phyloP scores from a whole-genome alignment of 495 filamentous ascomycete genomes.

The Tuber aestivum region DNA sequence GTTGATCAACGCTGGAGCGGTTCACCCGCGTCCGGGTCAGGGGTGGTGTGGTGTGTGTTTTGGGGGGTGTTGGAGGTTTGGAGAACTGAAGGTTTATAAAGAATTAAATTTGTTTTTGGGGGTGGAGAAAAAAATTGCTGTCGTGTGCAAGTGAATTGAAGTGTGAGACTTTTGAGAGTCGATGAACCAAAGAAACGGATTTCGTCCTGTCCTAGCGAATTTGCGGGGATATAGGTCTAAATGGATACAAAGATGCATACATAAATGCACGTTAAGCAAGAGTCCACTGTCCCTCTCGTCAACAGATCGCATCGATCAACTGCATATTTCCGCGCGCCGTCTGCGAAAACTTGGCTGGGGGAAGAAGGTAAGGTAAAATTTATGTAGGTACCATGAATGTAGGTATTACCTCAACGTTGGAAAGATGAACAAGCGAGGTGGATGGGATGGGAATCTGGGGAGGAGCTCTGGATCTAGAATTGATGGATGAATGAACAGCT shows the following conservation, averaged over 20 bases:
- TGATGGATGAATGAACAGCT: background rate
- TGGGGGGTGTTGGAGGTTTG: background rate
- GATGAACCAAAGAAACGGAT: background rate
- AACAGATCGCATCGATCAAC: slow-evolving; percentile 5
- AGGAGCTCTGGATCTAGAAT: background rate
- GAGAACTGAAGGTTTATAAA: background rate
- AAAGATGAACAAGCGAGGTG: background rate
- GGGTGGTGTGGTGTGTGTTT: background rate
- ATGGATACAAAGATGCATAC: background rate
- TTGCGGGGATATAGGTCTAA: background rate
- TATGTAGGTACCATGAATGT: background rate
- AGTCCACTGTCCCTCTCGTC: background rate
- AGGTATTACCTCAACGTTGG: background rate
- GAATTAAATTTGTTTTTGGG: slow-evolving; percentile 4
- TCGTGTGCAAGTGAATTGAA: background rate
- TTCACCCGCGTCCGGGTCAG: background rate
- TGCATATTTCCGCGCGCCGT: background rate
- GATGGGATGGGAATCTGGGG: background rate
- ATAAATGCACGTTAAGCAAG: background rate
- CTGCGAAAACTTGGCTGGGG: background rate
- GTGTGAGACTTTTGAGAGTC: background rate
- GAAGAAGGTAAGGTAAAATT: background rate
- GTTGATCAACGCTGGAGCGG: background rate
- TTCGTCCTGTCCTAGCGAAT: background rate
- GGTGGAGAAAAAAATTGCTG: background rate